Evolutionary conservation across 2,329 filamentous ascomycete genomes (phyloP).

Genomic region (Ophiocordyceps unilateralis): DNA sequence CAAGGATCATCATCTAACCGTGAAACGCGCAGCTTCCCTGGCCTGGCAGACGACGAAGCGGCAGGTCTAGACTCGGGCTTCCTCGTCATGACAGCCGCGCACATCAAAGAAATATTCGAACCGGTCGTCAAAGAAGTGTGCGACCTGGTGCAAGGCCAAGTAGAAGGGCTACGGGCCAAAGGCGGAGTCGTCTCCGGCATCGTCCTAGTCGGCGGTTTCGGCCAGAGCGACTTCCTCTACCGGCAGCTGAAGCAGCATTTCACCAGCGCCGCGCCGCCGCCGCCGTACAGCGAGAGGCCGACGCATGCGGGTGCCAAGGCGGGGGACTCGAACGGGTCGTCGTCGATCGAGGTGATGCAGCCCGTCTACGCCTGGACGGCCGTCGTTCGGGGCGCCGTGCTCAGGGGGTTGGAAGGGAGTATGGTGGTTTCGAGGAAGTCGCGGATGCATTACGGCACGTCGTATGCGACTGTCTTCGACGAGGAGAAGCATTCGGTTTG

Average conservation of each 20-base stretch:
- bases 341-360: conserved; percentile 63
- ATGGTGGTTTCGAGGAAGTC: conserved; percentile 63
- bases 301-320: conserved; percentile 40
- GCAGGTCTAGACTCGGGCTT: conserved; percentile 62
- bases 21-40: conserved; percentile 38
- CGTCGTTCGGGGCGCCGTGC: conserved; percentile 59
- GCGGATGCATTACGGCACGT: conserved; percentile 64
- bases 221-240: conserved; percentile 63
- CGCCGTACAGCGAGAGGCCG: conserved; percentile 50
- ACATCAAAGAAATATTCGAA: conserved; percentile 59
- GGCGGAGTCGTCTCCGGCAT: conserved; percentile 54
- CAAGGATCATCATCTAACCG: too few relatives aligned
- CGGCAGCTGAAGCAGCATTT: conserved; percentile 54
- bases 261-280: conserved; percentile 35
- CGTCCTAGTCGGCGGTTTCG: conserved; percentile 67
- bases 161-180: conserved; percentile 42
- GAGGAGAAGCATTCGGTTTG: conserved; percentile 54
- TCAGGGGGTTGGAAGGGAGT: conserved; percentile 59
- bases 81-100: conserved; percentile 50
- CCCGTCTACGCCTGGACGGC: conserved; percentile 70
- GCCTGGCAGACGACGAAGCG: conserved; percentile 58
- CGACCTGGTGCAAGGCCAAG: conserved; percentile 50
- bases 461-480: conserved; percentile 67
- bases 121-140: conserved; percentile 57
- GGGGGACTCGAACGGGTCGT: conserved; percentile 24